These are phyloP conservation scores for Nemophila menziesii DNA, from an alignment of 257 asterid species.

Conservation along the genomic window DNA sequence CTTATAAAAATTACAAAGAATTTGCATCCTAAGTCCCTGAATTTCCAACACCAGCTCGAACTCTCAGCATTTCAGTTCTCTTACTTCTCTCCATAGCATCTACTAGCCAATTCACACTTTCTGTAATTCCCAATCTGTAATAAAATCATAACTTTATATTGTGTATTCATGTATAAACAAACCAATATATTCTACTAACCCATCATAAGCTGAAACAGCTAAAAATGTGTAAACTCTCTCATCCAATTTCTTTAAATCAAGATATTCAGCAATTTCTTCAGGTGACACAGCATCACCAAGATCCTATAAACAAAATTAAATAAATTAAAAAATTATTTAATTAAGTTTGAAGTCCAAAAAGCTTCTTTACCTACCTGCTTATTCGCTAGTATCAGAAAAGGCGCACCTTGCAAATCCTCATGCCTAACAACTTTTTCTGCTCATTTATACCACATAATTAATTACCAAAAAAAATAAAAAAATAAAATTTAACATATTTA, in stretches of 20 bases:
- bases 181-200: constrained; percentile 30
- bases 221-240: constrained; percentile 49
- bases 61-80: constrained; percentile 59
- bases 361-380: constrained; percentile 43
- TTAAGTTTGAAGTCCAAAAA: background rate
- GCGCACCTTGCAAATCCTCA: constrained; percentile 86
- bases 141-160: constrained; percentile 3
- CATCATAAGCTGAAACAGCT: constrained; percentile 64
- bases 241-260: constrained; percentile 67
- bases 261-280: constrained; percentile 62
- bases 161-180: too few species aligned
- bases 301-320: constrained; percentile 34
- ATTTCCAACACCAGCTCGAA: constrained; percentile 37
- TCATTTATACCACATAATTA: constrained; percentile 16
- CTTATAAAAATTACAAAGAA: constrained; percentile 19
- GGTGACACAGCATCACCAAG: constrained; percentile 53
- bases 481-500: constrained; percentile 12
- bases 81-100: constrained; percentile 77
- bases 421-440: constrained; percentile 80
- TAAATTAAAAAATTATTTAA: background rate
- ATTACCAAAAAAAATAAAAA: background rate
- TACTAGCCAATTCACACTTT: constrained; percentile 72
- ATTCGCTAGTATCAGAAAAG: constrained; percentile 69
- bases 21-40: constrained; percentile 4
- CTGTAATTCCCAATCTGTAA: constrained; percentile 63